Evolutionary conservation across 495 filamentous ascomycete species (phyloP).

Genomic region (Annulohypoxylon moriforme): DNA sequence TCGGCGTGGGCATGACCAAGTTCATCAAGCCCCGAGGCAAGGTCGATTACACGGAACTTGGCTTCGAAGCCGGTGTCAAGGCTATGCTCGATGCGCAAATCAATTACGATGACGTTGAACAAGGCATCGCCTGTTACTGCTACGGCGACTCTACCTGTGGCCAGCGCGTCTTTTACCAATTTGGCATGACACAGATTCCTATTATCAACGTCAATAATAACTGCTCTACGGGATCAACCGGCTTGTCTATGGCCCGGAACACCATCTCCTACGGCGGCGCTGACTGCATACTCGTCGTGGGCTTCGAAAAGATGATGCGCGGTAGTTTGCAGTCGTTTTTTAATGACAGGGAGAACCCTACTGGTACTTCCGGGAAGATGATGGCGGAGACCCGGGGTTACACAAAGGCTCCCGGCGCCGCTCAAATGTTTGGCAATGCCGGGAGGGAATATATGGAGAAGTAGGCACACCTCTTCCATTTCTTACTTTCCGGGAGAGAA

Average conservation of each 20-base stretch:
- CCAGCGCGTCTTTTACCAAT: slow-evolving; percentile 98
- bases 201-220: slow-evolving; percentile 99
- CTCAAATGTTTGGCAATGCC: slow-evolving; percentile 96
- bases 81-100: slow-evolving; percentile 95
- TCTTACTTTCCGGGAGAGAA: no score
- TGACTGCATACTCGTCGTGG: slow-evolving; percentile 89
- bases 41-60: slow-evolving; percentile 88
- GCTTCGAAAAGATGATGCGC: slow-evolving; percentile 97
- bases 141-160: slow-evolving; percentile 96
- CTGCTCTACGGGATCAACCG: slow-evolving; percentile 92
- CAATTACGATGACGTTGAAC: slow-evolving; percentile 96
- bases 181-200: slow-evolving; percentile 95
- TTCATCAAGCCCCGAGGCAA: slow-evolving; percentile 98
- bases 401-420: slow-evolving; percentile 83
- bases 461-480: slow-evolving; percentile 55
- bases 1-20: slow-evolving; percentile 98
- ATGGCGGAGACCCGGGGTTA: slow-evolving; percentile 84
- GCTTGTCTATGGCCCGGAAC: slow-evolving; percentile 83
- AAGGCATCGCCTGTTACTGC: slow-evolving; percentile 96
- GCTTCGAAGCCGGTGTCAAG: slow-evolving; percentile 95
- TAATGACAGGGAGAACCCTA: slow-evolving; percentile 82
- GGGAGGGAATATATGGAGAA: slow-evolving; percentile 96
- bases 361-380: slow-evolving; percentile 75
- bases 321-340: slow-evolving; percentile 85
- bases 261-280: slow-evolving; percentile 82